Percentiles rank a stretch among this genome's conserved stretches.
phyloP scores from a whole-genome alignment of 306 rosid species.

The Notholithocarpus densiflorus region DNA sequence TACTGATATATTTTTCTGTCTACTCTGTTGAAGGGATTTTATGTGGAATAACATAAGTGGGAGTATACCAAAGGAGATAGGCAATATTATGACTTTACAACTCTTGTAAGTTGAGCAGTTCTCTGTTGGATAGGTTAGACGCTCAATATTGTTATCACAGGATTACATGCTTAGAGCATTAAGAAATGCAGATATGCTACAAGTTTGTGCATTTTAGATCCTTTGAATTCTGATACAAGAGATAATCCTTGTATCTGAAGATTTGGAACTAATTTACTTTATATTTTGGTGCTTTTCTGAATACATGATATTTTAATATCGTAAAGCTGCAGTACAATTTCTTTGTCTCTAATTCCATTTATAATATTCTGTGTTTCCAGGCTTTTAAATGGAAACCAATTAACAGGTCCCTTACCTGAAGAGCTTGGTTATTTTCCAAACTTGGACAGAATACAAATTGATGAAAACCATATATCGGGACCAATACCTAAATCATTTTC shows the following conservation, averaged over 20 bases:
- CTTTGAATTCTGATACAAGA: too few relatives aligned
- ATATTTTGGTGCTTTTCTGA: neutral
- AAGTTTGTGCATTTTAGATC: too few relatives aligned
- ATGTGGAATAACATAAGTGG: conserved; percentile 89
- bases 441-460: conserved; percentile 68
- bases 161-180: too few relatives aligned
- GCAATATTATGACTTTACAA: conserved; percentile 56
- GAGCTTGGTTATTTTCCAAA: conserved; percentile 74
- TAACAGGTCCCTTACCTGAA: conserved; percentile 71
- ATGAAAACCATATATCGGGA: conserved; percentile 68
- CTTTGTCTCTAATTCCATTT: conserved; percentile 8
- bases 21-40: conserved; percentile 58
- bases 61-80: conserved; percentile 76
- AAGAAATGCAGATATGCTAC: too few relatives aligned
- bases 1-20: conserved; percentile 27
- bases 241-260: too few relatives aligned
- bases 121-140: conserved; percentile 7
- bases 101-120: conserved; percentile 65
- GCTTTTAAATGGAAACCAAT: conserved; percentile 72
- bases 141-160: neutral
- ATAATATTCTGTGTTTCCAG: conserved; percentile 31
- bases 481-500: conserved; percentile 73
- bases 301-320: neutral
- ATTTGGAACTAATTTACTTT: neutral
- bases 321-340: neutral